These are phyloP conservation scores for Hypoxylon sp. DNA, from an alignment of 2,329 filamentous ascomycete genomes.

Conservation along the genomic window DNA sequence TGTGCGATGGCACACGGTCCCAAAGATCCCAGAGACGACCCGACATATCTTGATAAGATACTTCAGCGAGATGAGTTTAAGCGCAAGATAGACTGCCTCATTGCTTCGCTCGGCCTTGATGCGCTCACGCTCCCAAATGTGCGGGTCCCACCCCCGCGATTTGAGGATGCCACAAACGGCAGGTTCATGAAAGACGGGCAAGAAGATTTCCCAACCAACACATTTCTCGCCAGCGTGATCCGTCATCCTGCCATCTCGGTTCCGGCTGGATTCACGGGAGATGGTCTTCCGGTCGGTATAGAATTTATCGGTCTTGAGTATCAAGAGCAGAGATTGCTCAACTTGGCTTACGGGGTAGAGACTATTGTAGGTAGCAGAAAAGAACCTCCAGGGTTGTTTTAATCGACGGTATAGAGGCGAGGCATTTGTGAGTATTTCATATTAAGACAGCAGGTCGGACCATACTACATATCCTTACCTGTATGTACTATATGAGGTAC, in stretches of 20 bases:
- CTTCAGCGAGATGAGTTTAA: constrained; percentile 51
- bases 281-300: constrained; percentile 52
- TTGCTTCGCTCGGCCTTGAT: constrained; percentile 53
- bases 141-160: constrained; percentile 54
- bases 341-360: constrained; percentile 36
- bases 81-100: constrained; percentile 51
- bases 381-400: constrained; percentile 17
- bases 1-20: constrained; percentile 46
- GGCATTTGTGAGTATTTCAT: not conserved
- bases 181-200: constrained; percentile 47
- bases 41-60: constrained; percentile 50
- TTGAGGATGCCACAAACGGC: constrained; percentile 51
- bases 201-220: constrained; percentile 55
- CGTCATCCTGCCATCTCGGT: constrained; percentile 56
- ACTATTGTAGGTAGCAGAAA: constrained; percentile 22
- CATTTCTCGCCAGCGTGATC: constrained; percentile 54
- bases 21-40: constrained; percentile 49
- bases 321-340: constrained; percentile 45
- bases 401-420: not conserved
- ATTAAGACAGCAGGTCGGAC: no score
- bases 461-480: no score
- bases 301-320: constrained; percentile 50
- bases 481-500: no score
- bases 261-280: constrained; percentile 53
- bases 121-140: constrained; percentile 56